Percentiles rank a stretch among this genome's conserved stretches.
phyloP scores from a whole-genome alignment of 441 rosid genomes.

The Erysimum pusillum region DNA sequence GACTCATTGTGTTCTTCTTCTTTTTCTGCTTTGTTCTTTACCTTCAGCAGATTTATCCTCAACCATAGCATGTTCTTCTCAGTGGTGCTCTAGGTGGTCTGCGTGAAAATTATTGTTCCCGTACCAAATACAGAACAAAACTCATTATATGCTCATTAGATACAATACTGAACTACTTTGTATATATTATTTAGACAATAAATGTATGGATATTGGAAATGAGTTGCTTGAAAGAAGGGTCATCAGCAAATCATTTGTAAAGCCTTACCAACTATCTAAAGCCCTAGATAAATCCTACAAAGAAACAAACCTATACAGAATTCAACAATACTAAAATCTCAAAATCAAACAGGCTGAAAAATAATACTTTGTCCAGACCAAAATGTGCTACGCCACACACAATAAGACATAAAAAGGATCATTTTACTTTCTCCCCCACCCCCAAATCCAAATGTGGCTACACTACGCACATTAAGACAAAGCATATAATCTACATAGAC shows the following conservation, averaged over 20 bases:
- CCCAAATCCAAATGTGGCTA: too few species aligned
- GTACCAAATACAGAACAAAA: not conserved
- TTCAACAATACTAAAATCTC: not conserved
- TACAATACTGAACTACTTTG: not conserved
- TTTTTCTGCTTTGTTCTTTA: conserved; percentile 31
- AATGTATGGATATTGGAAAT: not conserved
- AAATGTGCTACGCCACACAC: not conserved
- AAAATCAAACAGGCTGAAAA: conserved; percentile 3
- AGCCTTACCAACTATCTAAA: not conserved
- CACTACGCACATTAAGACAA: not conserved
- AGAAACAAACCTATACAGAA: not conserved
- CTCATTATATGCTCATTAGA: not conserved
- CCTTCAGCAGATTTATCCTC: conserved; percentile 29
- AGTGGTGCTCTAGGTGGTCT: not conserved
- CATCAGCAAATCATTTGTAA: conserved; percentile 6
- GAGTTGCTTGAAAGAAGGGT: not conserved
- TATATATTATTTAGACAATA: not conserved
- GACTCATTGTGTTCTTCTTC: conserved; percentile 37
- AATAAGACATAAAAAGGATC: not conserved
- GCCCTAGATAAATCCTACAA: not conserved
- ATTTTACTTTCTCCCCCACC: not conserved
- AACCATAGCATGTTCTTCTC: conserved; percentile 34
- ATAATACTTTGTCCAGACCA: not conserved
- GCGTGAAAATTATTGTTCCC: not conserved
- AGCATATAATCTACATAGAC: not conserved